Conservation (phyloP, 1,284 basidiomycete genomes). For the Pseudozyma sp. region DNA sequence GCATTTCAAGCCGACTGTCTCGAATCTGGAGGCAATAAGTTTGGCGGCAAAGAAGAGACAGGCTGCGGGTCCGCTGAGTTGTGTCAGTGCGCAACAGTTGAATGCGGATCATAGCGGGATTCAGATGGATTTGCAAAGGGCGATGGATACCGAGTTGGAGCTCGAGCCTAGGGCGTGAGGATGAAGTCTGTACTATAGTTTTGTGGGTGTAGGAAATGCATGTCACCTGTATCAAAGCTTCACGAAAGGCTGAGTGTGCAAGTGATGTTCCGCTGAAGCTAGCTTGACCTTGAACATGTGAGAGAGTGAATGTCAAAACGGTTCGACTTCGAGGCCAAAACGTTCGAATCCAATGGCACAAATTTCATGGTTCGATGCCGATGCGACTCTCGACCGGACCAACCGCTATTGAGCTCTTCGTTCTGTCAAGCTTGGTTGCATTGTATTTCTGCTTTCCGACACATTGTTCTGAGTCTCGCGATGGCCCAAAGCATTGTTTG, state of each 20-base stretch:
- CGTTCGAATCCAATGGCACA: no score
- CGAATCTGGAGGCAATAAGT: conserved; percentile 45
- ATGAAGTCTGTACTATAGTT: background rate
- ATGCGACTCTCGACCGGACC: no score
- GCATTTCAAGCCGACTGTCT: conserved; percentile 50
- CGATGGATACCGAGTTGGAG: conserved; percentile 48
- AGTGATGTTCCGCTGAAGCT: no score
- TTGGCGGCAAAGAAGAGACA: conserved; percentile 36
- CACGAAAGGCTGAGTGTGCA: background rate
- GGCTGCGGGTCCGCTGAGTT: conserved; percentile 26
- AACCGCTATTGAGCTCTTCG: no score
- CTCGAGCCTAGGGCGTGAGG: conserved; percentile 25
- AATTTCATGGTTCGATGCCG: no score
- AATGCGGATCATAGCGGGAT: conserved; percentile 49
- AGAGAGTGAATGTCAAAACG: no score
- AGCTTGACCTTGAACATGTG: no score
- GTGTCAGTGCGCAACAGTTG: conserved; percentile 41
- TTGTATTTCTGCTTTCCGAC: no score
- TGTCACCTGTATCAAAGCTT: conserved; percentile 8
- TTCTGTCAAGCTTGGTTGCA: no score
- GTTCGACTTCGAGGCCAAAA: no score
- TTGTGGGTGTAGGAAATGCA: background rate
- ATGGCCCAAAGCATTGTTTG: no score
- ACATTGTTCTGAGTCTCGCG: no score
- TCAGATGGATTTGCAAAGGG: conserved; percentile 38